These are phyloP conservation scores for Neckera pumila DNA, from an alignment of 225 moss, liverwort and hornwort genomes.

Conservation along the genomic window DNA sequence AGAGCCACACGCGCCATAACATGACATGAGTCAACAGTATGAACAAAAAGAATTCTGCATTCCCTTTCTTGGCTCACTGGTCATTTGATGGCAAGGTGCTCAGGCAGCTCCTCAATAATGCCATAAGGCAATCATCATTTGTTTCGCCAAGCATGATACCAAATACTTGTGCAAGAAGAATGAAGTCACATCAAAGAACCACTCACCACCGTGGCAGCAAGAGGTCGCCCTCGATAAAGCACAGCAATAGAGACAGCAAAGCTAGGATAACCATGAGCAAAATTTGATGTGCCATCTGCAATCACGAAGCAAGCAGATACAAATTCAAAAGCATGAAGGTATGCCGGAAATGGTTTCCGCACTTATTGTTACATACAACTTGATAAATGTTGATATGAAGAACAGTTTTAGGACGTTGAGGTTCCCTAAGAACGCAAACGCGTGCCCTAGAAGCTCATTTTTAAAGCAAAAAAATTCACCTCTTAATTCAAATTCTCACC, in stretches of 20 bases:
- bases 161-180: not conserved
- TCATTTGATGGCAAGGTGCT: not conserved
- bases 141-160: not conserved
- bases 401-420: not conserved
- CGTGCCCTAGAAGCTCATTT: not conserved
- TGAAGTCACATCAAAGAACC: not conserved
- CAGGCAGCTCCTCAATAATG: not conserved
- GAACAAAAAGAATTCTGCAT: not conserved
- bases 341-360: not conserved
- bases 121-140: not conserved
- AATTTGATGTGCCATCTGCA: constrained; percentile 97
- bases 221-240: constrained; percentile 76
- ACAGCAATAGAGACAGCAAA: constrained; percentile 94
- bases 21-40: not conserved
- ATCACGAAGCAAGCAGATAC: not conserved
- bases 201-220: constrained; percentile 82
- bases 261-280: constrained; percentile 88
- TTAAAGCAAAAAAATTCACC: not conserved
- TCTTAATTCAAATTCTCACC: not conserved
- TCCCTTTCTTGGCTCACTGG: not conserved
- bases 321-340: not conserved
- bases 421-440: not conserved
- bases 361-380: not conserved
- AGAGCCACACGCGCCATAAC: not conserved
- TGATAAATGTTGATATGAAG: not conserved